Evolutionary conservation across 2,329 filamentous ascomycete species (phyloP), one percentile per base, ranked within the genome.

Genomic region (Penicillium italicum): DNA sequence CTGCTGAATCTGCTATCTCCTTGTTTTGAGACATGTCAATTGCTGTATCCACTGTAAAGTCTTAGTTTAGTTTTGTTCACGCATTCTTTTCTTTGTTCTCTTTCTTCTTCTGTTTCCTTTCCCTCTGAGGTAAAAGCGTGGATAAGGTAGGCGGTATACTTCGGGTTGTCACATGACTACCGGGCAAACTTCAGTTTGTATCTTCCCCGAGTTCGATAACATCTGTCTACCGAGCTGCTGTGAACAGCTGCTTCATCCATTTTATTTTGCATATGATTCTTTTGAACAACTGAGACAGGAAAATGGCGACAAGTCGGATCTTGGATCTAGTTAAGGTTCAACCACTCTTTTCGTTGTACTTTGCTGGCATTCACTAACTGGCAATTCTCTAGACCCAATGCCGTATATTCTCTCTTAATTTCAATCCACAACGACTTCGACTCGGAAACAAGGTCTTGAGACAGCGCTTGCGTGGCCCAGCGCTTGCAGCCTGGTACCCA

Each of bases 401-500:
- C 82, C 85, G 87, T 73, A 85, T 97, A 78, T 99, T 97, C 80
- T 87, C 87, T 69, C 90, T 89, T 48, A 92, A 87, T 50, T 97
- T 86, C 80, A 99, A 99, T 76, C 94, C 94, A 26, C 82, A 90
- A 53, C 80, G 86, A 64, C 74, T 88, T 59, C 90, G 94, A 59
- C 85, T 90, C 65, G 94, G 94, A 69, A 97, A 94, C 79, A 96
- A 94, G 76, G 81, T 99, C 72, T 81, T 99, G 57, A 90, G 92
- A 69, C 89, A 97, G 74, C 86, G 92, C 69, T 80, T 97, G 60
- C 85, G 84, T 69, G 94, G 94, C n/a, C 90, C 91, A 30, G 78
- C 88, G 0, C 77, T 97, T 62, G 88, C 87, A 37, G 82, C 90
- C 55, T 99, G 97, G 80, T 99, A 99, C 72, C 94, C 94, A 2